Percentiles rank a stretch among this genome's conserved stretches.
These are phyloP conservation scores for Rhynchosporium agropyri DNA, from an alignment of 2,329 filamentous ascomycete genomes.

Conservation along the genomic window DNA sequence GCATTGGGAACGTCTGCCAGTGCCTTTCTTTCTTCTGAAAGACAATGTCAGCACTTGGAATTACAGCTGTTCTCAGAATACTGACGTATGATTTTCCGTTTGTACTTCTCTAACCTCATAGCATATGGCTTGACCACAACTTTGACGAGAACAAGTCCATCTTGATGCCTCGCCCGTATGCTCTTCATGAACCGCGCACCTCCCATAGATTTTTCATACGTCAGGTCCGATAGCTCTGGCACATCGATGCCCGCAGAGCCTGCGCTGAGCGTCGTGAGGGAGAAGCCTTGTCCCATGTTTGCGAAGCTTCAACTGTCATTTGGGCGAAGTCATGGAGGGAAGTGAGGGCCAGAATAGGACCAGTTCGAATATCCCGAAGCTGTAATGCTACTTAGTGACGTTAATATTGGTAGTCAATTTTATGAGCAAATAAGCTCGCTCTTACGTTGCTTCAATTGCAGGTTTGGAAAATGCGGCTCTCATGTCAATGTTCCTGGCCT, in stretches of 20 bases:
- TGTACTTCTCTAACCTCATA: slow-evolving; percentile 79
- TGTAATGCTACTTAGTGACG: slow-evolving; percentile 22
- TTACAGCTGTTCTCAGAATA: slow-evolving; percentile 22
- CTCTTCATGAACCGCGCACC: slow-evolving; percentile 96
- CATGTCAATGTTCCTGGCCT: neutral
- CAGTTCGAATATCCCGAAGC: slow-evolving; percentile 32
- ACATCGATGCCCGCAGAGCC: slow-evolving; percentile 93
- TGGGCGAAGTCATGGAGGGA: slow-evolving; percentile 35
- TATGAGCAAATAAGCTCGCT: neutral
- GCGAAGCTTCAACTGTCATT: slow-evolving; percentile 35
- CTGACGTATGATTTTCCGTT: slow-evolving; percentile 74
- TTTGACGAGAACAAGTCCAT: slow-evolving; percentile 92
- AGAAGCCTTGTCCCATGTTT: slow-evolving; percentile 94
- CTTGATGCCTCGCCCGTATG: slow-evolving; percentile 84
- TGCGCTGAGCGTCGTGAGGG: slow-evolving; percentile 85
- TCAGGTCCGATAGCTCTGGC: slow-evolving; percentile 85
- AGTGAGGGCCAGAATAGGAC: slow-evolving; percentile 29
- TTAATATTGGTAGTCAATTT: neutral
- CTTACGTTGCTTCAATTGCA: neutral
- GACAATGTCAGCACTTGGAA: slow-evolving; percentile 24
- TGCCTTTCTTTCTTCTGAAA: slow-evolving; percentile 74
- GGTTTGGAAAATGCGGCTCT: neutral
- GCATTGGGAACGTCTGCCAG: slow-evolving; percentile 88
- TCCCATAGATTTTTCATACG: slow-evolving; percentile 90
- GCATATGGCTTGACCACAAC: slow-evolving; percentile 91